phyloP scores from a whole-genome alignment of 2,329 filamentous ascomycete species.

The Aspergillus uvarum region DNA sequence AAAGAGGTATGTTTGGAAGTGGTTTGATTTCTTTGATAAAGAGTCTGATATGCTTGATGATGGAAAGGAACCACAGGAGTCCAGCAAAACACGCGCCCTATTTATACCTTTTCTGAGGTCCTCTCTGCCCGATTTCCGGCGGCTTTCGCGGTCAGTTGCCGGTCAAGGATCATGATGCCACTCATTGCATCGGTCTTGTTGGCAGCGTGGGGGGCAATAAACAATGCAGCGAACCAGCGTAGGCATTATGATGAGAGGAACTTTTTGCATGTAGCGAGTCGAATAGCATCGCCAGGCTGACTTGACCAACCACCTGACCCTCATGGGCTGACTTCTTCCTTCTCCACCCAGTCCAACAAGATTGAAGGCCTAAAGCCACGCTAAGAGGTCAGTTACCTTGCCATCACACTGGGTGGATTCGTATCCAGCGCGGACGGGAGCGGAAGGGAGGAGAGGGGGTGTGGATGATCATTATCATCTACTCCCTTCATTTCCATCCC shows the following conservation, averaged over 20 bases:
- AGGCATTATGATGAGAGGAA: not conserved
- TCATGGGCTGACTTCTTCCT: not conserved
- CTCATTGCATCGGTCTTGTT: not conserved
- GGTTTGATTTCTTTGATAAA: not conserved
- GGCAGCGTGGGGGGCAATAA: not conserved
- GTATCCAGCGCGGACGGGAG: not conserved
- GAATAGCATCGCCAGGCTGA: not conserved
- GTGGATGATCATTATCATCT: not conserved
- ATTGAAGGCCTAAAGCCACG: not conserved
- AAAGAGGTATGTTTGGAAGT: not conserved
- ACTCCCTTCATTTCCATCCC: too few relatives aligned
- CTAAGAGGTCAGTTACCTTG: not conserved
- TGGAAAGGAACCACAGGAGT: not conserved
- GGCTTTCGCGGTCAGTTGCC: not conserved
- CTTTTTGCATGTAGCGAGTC: not conserved
- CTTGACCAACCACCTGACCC: not conserved
- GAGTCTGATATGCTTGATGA: not conserved
- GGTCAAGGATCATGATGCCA: not conserved
- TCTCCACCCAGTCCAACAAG: not conserved
- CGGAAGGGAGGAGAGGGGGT: not conserved
- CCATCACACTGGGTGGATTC: not conserved
- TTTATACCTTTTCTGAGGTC: slow-evolving; percentile 1
- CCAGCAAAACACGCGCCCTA: not conserved
- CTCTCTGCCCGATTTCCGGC: not conserved
- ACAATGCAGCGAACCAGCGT: not conserved